phyloP scores from a whole-genome alignment of 768 basidiomycete genomes.

The Pleurotus cornucopiae region DNA sequence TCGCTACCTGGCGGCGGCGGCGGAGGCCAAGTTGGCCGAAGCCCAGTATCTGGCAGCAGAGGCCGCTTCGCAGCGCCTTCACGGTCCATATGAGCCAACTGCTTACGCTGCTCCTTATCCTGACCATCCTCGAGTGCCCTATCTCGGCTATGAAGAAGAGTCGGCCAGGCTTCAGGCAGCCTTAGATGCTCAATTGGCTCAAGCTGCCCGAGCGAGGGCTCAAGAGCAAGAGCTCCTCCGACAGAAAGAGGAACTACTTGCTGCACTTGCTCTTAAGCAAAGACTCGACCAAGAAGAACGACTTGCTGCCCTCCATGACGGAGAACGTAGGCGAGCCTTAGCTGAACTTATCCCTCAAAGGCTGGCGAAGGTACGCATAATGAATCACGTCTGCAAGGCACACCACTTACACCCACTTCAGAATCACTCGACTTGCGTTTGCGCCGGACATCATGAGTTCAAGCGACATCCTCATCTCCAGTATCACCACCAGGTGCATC shows the following conservation, averaged over 20 bases:
- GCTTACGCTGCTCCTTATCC: background rate
- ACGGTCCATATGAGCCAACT: conserved; percentile 27
- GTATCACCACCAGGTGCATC: too few species aligned
- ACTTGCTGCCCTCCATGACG: background rate
- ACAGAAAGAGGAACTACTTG: background rate
- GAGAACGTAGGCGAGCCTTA: conserved; percentile 2
- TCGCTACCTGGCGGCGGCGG: conserved; percentile 32
- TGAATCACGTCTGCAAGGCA: too few species aligned
- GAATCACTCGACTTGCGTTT: too few species aligned
- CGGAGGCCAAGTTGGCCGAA: conserved; percentile 31
- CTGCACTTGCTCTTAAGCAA: background rate
- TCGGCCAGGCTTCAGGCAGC: background rate
- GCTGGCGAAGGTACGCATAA: background rate
- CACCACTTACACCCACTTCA: too few species aligned
- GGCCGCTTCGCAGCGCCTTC: conserved; percentile 16
- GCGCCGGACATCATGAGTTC: too few species aligned
- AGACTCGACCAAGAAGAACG: background rate
- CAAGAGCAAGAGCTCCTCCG: background rate
- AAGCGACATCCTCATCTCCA: too few species aligned
- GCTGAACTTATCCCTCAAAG: background rate
- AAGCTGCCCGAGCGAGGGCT: background rate
- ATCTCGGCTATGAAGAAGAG: background rate
- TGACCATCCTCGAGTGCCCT: background rate
- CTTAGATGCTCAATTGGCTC: background rate
- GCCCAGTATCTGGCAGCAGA: conserved; percentile 29